Evolutionary conservation across 805 yeast genomes (phyloP).

Genomic region (Nakazawaea wickerhamii): DNA sequence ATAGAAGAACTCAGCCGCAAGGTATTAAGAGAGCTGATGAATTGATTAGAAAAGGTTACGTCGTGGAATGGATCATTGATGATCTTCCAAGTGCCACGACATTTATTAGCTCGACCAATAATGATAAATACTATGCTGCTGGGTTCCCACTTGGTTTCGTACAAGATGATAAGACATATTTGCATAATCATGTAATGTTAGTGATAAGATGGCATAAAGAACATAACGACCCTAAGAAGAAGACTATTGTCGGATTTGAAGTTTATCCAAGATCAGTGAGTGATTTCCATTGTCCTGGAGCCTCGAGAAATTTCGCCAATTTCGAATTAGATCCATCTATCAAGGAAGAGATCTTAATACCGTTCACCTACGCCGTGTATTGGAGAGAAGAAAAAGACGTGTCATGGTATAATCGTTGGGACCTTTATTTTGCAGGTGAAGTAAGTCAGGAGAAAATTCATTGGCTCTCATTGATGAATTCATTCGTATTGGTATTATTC

Average conservation of each 20-base stretch:
- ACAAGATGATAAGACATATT: constrained; percentile 50
- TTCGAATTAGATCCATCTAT: constrained; percentile 44
- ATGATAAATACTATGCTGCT: constrained; percentile 65
- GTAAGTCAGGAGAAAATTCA: constrained; percentile 51
- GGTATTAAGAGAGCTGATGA: constrained; percentile 53
- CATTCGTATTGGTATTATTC: constrained; percentile 57
- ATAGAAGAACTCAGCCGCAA: constrained; percentile 46
- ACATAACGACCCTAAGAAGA: constrained; percentile 29
- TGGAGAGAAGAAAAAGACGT: constrained; percentile 78
- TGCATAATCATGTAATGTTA: constrained; percentile 78
- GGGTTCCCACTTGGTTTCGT: constrained; percentile 83
- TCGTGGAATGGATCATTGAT: constrained; percentile 80
- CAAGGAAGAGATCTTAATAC: constrained; percentile 42
- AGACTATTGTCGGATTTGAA: constrained; percentile 82
- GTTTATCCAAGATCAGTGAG: constrained; percentile 80
- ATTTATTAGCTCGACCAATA: constrained; percentile 51
- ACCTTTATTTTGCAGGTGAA: constrained; percentile 56
- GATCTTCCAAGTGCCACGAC: constrained; percentile 88
- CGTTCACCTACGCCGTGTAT: constrained; percentile 80
- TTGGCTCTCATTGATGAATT: constrained; percentile 73
- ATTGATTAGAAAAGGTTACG: constrained; percentile 63
- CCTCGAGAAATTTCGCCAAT: constrained; percentile 52
- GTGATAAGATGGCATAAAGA: constrained; percentile 67
- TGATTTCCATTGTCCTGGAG: constrained; percentile 68
- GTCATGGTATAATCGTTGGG: constrained; percentile 69